Evolutionary conservation across 768 basidiomycete genomes (phyloP).

Genomic region (Chalciporus pseudorubinellus): DNA sequence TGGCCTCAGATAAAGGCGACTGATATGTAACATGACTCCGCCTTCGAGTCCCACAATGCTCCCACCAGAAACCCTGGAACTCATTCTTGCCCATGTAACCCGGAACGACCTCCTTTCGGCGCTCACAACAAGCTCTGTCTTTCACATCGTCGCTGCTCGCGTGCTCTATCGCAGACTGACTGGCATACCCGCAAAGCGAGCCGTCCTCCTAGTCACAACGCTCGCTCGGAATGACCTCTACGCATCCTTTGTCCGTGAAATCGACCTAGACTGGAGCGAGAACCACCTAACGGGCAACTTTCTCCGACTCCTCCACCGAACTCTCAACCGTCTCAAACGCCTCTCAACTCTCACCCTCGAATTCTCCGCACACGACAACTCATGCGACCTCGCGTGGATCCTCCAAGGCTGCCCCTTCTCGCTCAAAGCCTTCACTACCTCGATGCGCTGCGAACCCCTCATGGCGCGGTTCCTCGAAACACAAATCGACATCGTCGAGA

Average conservation of each 20-base stretch:
- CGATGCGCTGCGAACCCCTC: constrained; percentile 48
- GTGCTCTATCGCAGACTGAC: constrained; percentile 39
- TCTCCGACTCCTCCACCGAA: constrained; percentile 47
- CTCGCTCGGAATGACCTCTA: constrained; percentile 40
- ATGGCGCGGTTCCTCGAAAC: constrained; percentile 52
- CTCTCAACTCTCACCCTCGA: constrained; percentile 50
- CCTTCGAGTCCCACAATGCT: constrained; percentile 17
- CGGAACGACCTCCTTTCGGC: constrained; percentile 25
- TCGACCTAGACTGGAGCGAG: constrained; percentile 44
- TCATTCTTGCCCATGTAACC: constrained; percentile 27
- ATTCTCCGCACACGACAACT: constrained; percentile 36
- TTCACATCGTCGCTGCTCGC: constrained; percentile 32
- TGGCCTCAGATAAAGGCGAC: background rate
- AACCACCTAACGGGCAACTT: constrained; percentile 44
- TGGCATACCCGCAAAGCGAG: constrained; percentile 28
- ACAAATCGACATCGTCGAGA: constrained; percentile 47
- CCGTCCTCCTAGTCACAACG: constrained; percentile 39
- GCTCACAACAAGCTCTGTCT: constrained; percentile 22
- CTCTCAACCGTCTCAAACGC: constrained; percentile 38
- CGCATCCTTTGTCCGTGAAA: constrained; percentile 40
- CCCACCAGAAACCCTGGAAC: constrained; percentile 38
- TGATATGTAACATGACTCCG: background rate
- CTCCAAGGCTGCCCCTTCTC: constrained; percentile 43
- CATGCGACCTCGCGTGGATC: constrained; percentile 45
- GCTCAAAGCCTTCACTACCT: constrained; percentile 50